phyloP scores from a whole-genome alignment of 164 flowering plant species.

The Chimonanthus salicifolius region DNA sequence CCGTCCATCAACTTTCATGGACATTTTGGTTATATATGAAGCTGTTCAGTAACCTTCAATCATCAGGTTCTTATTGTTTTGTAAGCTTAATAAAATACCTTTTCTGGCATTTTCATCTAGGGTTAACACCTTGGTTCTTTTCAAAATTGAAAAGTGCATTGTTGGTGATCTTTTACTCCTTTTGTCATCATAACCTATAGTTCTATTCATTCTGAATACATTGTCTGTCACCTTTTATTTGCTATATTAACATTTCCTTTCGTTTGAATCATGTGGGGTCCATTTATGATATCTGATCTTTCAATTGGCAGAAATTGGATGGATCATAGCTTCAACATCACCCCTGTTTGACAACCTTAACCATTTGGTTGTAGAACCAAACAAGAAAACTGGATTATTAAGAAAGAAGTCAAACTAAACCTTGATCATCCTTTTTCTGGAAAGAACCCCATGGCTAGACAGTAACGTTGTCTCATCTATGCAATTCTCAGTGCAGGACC shows the following conservation, averaged over 20 bases:
- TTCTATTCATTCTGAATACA: not conserved
- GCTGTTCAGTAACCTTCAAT: not conserved
- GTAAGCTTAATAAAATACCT: not conserved
- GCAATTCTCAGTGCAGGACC: too few relatives aligned
- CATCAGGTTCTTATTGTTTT: not conserved
- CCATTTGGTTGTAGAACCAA: not conserved
- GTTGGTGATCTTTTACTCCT: not conserved
- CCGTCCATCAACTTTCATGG: not conserved
- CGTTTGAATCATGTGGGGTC: not conserved
- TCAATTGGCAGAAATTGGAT: not conserved
- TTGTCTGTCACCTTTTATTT: not conserved
- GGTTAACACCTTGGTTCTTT: too few relatives aligned
- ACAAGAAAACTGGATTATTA: not conserved
- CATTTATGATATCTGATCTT: not conserved
- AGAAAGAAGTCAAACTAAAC: not conserved
- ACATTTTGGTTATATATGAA: not conserved
- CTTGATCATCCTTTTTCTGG: too few relatives aligned
- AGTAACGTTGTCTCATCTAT: too few relatives aligned
- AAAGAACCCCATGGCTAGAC: too few relatives aligned
- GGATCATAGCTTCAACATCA: not conserved
- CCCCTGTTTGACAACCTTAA: not conserved
- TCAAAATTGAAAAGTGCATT: too few relatives aligned
- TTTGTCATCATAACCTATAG: not conserved
- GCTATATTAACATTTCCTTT: too few relatives aligned
- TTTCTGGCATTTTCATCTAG: not conserved